Percentiles rank a stretch among this genome's conserved stretches.
Evolutionary conservation across 768 basidiomycete genomes (phyloP).

Genomic region (Paxillus ammoniavirescens): DNA sequence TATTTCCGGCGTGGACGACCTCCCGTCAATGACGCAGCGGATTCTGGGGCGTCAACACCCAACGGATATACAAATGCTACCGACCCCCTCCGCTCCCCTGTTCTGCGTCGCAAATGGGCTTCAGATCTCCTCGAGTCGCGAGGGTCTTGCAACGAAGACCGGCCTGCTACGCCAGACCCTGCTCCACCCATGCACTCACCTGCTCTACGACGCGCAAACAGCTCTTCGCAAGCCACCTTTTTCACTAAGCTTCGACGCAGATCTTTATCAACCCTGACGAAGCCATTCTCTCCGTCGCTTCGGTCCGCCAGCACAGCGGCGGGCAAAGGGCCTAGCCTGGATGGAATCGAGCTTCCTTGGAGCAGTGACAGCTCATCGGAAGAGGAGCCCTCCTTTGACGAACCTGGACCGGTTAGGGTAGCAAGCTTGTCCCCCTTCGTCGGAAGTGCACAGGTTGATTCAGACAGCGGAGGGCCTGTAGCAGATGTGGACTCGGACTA

Average conservation of each 20-base stretch:
- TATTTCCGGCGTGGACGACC: slow-evolving; percentile 52
- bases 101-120: slow-evolving; percentile 49
- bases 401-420: slow-evolving; percentile 8
- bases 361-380: slow-evolving; percentile 64
- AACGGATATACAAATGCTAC: slow-evolving; percentile 23
- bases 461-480: slow-evolving; percentile 17
- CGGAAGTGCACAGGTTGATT: slow-evolving; percentile 12
- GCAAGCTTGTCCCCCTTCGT: slow-evolving; percentile 6
- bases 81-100: slow-evolving; percentile 41
- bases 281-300: slow-evolving; percentile 33
- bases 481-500: slow-evolving; percentile 24
- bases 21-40: slow-evolving; percentile 19
- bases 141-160: slow-evolving; percentile 17
- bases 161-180: slow-evolving; percentile 8
- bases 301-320: slow-evolving; percentile 19
- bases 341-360: slow-evolving; percentile 41
- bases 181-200: slow-evolving; percentile 3
- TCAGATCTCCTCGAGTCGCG: slow-evolving; percentile 40
- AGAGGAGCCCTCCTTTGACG: slow-evolving; percentile 30
- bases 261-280: slow-evolving; percentile 44
- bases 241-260: slow-evolving; percentile 42
- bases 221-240: slow-evolving; percentile 31
- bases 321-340: slow-evolving; percentile 28
- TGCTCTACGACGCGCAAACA: slow-evolving; percentile 5
- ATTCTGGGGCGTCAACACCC: slow-evolving; percentile 35